phyloP scores from a whole-genome alignment of 2,329 filamentous ascomycete species.

The Trichoderma citrinoviride region DNA sequence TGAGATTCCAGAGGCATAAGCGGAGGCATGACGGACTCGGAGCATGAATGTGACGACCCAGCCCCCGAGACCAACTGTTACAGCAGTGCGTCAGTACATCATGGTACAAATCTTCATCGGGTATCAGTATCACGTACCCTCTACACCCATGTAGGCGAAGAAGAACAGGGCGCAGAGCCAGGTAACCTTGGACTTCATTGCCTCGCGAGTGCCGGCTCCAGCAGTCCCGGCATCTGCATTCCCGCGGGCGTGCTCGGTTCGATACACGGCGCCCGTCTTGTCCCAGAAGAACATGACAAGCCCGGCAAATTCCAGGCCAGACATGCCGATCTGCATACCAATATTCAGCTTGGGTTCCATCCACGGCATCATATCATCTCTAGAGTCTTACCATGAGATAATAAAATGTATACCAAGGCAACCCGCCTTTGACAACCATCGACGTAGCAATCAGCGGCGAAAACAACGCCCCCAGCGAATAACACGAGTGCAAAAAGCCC shows the following conservation, averaged over 20 bases:
- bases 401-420: slow-evolving; percentile 68
- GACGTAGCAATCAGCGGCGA: slow-evolving; percentile 64
- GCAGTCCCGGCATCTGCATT: slow-evolving; percentile 22
- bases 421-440: slow-evolving; percentile 57
- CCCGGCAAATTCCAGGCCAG: slow-evolving; percentile 54
- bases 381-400: slow-evolving; percentile 62
- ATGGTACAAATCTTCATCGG: neutral
- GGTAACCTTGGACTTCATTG: slow-evolving; percentile 51
- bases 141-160: slow-evolving; percentile 69
- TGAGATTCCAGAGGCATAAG: slow-evolving; percentile 69
- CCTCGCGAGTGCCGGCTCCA: slow-evolving; percentile 37
- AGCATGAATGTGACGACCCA: slow-evolving; percentile 84
- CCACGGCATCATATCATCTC: no score
- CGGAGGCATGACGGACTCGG: slow-evolving; percentile 59
- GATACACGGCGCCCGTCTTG: slow-evolving; percentile 55
- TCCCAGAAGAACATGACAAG: slow-evolving; percentile 57
- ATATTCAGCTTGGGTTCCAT: slow-evolving; percentile 1
- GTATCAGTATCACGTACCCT: slow-evolving; percentile 44
- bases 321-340: slow-evolving; percentile 39
- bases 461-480: slow-evolving; percentile 63
- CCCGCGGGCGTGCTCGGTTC: slow-evolving; percentile 36
- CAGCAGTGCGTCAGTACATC: neutral
- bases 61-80: slow-evolving; percentile 61
- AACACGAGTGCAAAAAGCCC: slow-evolving; percentile 63
- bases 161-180: slow-evolving; percentile 69